phyloP scores from a whole-genome alignment of 2,329 filamentous ascomycete species.

The Colletotrichum paranaense region DNA sequence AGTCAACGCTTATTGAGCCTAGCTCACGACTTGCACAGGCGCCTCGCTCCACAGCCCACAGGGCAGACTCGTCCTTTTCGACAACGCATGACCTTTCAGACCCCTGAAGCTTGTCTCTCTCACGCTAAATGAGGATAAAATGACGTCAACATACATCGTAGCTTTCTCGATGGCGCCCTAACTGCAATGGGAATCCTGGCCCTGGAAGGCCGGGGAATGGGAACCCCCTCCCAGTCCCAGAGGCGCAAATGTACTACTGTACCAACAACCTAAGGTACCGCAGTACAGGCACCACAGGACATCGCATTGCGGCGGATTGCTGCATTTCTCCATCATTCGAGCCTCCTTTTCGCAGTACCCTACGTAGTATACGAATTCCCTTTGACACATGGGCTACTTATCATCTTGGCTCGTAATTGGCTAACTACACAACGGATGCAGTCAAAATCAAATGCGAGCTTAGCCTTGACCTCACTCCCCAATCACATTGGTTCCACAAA shows the following conservation, averaged over 20 bases:
- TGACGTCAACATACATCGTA: conserved; percentile 23
- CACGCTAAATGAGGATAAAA: conserved; percentile 6
- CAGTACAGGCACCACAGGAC: too few species aligned
- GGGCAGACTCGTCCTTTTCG: background rate
- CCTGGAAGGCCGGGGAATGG: background rate
- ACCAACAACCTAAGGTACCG: background rate
- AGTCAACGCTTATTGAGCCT: background rate
- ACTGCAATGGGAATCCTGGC: background rate
- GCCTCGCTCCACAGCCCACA: background rate
- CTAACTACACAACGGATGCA: background rate
- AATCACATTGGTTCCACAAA: background rate
- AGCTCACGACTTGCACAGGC: background rate
- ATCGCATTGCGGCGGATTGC: background rate
- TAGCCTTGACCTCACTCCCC: background rate
- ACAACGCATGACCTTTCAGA: conserved; percentile 27
- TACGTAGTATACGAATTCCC: background rate
- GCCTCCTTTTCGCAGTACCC: background rate
- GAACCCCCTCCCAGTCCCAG: background rate
- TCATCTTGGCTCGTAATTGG: background rate
- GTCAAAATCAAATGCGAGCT: background rate
- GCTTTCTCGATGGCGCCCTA: conserved; percentile 4
- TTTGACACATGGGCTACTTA: background rate
- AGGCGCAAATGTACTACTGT: background rate
- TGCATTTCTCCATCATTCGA: background rate
- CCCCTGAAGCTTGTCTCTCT: conserved; percentile 26